Conservation (phyloP, 352 stramenopile species). For the Globisporangium cederbergense region DNA sequence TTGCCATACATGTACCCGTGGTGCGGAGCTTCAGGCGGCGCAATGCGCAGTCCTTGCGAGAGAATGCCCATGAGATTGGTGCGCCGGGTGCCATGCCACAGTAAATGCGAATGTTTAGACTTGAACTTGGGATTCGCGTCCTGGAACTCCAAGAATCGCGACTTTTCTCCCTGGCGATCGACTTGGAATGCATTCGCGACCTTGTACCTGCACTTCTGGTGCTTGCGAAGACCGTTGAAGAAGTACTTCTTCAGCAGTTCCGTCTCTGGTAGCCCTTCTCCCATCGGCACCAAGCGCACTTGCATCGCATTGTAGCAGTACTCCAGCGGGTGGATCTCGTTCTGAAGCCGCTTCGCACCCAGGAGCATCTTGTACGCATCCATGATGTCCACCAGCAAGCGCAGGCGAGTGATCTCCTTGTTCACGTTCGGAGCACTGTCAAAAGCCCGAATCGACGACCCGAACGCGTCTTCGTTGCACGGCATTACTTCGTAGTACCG, state of each 20-base stretch:
- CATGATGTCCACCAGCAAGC: constrained; percentile 63
- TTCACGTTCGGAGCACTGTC: constrained; percentile 55
- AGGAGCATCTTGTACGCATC: constrained; percentile 79
- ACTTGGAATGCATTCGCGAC: constrained; percentile 69
- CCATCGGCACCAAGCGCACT: constrained; percentile 43
- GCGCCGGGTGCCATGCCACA: constrained; percentile 86
- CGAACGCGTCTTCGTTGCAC: constrained; percentile 61
- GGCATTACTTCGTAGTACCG: constrained; percentile 83
- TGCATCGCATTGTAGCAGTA: constrained; percentile 79
- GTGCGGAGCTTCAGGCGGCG: constrained; percentile 76
- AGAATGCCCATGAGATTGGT: constrained; percentile 87
- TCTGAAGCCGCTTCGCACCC: constrained; percentile 42
- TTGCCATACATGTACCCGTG: constrained; percentile 85
- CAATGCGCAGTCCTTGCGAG: constrained; percentile 80
- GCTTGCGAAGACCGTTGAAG: constrained; percentile 38
- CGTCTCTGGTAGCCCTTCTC: constrained; percentile 27
- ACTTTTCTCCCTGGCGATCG: constrained; percentile 51
- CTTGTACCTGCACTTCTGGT: constrained; percentile 31
- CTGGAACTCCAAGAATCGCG: constrained; percentile 46
- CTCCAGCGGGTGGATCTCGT: constrained; percentile 53
- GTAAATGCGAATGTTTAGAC: constrained; percentile 42
- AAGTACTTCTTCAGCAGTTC: constrained; percentile 63
- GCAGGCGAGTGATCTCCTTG: constrained; percentile 58
- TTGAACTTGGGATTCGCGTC: constrained; percentile 32
- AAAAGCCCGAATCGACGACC: constrained; percentile 57